Evolutionary conservation across 768 basidiomycete genomes (phyloP).

Genomic region (Royoungia palumana): DNA sequence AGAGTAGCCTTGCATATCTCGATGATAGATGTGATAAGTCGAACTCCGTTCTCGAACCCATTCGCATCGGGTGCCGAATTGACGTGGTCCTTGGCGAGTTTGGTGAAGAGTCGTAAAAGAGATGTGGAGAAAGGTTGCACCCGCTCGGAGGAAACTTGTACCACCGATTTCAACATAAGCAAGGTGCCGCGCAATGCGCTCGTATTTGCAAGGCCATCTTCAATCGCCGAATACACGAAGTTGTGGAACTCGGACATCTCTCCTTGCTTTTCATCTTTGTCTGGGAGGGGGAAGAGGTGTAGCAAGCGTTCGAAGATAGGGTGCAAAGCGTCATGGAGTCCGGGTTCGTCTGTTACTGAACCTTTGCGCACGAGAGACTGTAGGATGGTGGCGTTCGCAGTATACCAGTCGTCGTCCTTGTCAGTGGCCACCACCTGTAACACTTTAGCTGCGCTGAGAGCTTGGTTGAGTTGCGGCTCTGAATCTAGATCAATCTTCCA

Average conservation of each 20-base stretch:
- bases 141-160: conserved; percentile 75
- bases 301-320: conserved; percentile 82
- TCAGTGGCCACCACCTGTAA: conserved; percentile 81
- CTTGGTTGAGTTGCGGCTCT: conserved; percentile 63
- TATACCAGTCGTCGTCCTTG: conserved; percentile 82
- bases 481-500: conserved; percentile 65
- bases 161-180: conserved; percentile 82
- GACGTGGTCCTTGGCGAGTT: conserved; percentile 85
- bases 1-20: conserved; percentile 83
- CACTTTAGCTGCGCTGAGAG: conserved; percentile 82
- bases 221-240: conserved; percentile 71
- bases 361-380: conserved; percentile 87
- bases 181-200: conserved; percentile 75
- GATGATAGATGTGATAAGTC: conserved; percentile 71
- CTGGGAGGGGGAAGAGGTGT: conserved; percentile 71
- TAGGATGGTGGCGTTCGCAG: conserved; percentile 62
- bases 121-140: conserved; percentile 74
- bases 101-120: conserved; percentile 81
- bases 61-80: conserved; percentile 46
- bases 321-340: conserved; percentile 76
- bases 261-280: conserved; percentile 69
- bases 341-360: conserved; percentile 72
- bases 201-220: conserved; percentile 74
- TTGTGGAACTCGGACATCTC: conserved; percentile 74
- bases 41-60: conserved; percentile 58